A percentile compares a stretch with the other conserved stretches of the same genome.
Conservation (phyloP, 2,329 filamentous ascomycete species). For the Fusarium sterilihyphosum region DNA sequence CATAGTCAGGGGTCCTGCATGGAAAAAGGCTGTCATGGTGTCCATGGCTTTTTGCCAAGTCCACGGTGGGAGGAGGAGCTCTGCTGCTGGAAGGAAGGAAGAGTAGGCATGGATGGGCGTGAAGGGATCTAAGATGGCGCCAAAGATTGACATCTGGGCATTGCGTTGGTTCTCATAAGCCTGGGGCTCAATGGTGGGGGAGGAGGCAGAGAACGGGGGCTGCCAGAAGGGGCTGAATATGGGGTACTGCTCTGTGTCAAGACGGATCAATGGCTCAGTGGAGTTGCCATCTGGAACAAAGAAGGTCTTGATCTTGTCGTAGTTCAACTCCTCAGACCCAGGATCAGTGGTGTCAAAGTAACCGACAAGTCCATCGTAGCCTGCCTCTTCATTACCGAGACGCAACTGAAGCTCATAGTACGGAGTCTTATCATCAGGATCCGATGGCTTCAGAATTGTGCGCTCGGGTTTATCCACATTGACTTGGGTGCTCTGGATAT, state of each 20-base stretch:
- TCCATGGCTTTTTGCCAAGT: slow-evolving; percentile 50
- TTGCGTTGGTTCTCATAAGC: slow-evolving; percentile 19
- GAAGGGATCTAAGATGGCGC: slow-evolving; percentile 52
- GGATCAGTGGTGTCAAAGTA: slow-evolving; percentile 46
- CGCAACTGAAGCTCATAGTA: slow-evolving; percentile 50
- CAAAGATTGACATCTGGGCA: slow-evolving; percentile 33
- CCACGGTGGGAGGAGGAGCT: slow-evolving; percentile 48
- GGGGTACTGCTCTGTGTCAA: slow-evolving; percentile 36
- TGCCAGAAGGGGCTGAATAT: slow-evolving; percentile 42
- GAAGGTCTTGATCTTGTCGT: slow-evolving; percentile 43
- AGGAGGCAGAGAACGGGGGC: slow-evolving; percentile 1
- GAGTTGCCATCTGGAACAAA: slow-evolving; percentile 23
- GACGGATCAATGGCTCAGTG: not conserved
- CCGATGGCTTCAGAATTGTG: not conserved
- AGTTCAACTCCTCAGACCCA: slow-evolving; percentile 29
- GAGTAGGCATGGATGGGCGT: slow-evolving; percentile 49
- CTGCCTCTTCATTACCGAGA: slow-evolving; percentile 48
- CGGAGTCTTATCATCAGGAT: not conserved
- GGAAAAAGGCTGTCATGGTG: slow-evolving; percentile 54
- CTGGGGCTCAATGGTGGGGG: not conserved
- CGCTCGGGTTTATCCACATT: not conserved
- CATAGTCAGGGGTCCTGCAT: slow-evolving; percentile 48
- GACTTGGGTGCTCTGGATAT: slow-evolving; percentile 32
- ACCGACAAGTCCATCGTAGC: slow-evolving; percentile 52
- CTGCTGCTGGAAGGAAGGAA: slow-evolving; percentile 45